Evolutionary conservation across 2,329 filamentous ascomycete genomes (phyloP).

Genomic region (Trichophyton verrucosum): DNA sequence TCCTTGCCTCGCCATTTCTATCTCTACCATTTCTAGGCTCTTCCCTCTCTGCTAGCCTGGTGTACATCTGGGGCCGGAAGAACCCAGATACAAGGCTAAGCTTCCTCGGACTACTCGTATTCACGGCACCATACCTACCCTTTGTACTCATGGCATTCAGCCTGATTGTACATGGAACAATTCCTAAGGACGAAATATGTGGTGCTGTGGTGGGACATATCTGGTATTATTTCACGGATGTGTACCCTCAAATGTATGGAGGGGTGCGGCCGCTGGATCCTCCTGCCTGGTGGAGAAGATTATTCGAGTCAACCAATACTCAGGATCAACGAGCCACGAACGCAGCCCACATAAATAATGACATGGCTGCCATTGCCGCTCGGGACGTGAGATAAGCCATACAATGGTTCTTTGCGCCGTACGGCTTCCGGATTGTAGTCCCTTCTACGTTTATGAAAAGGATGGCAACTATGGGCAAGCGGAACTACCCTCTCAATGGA

Average conservation of each 20-base stretch:
- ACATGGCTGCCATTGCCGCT: slow-evolving; percentile 47
- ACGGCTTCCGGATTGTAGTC: background rate
- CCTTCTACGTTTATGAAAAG: background rate
- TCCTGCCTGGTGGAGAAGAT: slow-evolving; percentile 73
- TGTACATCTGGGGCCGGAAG: slow-evolving; percentile 94
- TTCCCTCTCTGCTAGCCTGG: slow-evolving; percentile 78
- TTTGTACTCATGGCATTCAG: slow-evolving; percentile 94
- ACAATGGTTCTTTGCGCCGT: background rate
- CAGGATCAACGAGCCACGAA: slow-evolving; percentile 37
- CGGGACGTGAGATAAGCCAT: slow-evolving; percentile 26
- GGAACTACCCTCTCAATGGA: background rate
- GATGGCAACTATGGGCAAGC: background rate
- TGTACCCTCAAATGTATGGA: slow-evolving; percentile 82
- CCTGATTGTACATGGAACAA: slow-evolving; percentile 72
- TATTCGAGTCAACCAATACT: slow-evolving; percentile 52
- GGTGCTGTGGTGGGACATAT: slow-evolving; percentile 90
- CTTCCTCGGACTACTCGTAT: slow-evolving; percentile 77
- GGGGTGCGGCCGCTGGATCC: slow-evolving; percentile 79
- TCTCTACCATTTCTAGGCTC: slow-evolving; percentile 92
- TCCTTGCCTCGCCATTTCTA: slow-evolving; percentile 72
- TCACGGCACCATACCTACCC: slow-evolving; percentile 85
- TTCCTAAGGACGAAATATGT: slow-evolving; percentile 93
- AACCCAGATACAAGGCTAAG: slow-evolving; percentile 87
- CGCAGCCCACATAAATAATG: slow-evolving; percentile 43
- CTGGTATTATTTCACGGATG: slow-evolving; percentile 97